These are phyloP conservation scores for Pleurotus tuoliensis DNA, from an alignment of 768 basidiomycete genomes.

Conservation along the genomic window DNA sequence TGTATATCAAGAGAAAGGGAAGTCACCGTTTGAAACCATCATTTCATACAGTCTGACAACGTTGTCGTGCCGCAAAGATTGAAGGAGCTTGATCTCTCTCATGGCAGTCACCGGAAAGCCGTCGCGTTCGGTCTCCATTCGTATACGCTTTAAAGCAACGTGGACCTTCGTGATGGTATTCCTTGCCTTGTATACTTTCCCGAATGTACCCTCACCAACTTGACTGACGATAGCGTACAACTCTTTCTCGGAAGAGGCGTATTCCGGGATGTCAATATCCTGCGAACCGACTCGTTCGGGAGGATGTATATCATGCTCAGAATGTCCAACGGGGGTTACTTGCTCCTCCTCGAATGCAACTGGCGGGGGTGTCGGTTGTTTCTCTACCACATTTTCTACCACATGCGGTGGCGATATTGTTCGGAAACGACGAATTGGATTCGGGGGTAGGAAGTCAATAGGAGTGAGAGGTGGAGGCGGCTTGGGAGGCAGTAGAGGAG, in stretches of 20 bases:
- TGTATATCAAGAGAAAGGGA: not conserved
- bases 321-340: not conserved
- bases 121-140: conserved; percentile 96
- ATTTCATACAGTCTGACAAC: conserved; percentile 91
- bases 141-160: conserved; percentile 93
- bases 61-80: conserved; percentile 86
- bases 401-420: too few relatives aligned
- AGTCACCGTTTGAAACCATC: conserved; percentile 95
- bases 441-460: not conserved
- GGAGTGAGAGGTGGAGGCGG: not conserved
- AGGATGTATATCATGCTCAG: not conserved
- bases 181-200: conserved; percentile 94
- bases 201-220: conserved; percentile 98
- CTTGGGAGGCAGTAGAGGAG: not conserved
- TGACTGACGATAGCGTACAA: conserved; percentile 86
- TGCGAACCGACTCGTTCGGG: not conserved
- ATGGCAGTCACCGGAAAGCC: conserved; percentile 99
- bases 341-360: not conserved
- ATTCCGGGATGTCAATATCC: conserved; percentile 10
- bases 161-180: conserved; percentile 71
- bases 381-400: not conserved
- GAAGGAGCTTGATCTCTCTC: conserved; percentile 97
- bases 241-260: conserved; percentile 34
- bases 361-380: not conserved
- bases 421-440: not conserved